Conservation (phyloP, 495 filamentous ascomycete species). For the Penicillium coprophilum region DNA sequence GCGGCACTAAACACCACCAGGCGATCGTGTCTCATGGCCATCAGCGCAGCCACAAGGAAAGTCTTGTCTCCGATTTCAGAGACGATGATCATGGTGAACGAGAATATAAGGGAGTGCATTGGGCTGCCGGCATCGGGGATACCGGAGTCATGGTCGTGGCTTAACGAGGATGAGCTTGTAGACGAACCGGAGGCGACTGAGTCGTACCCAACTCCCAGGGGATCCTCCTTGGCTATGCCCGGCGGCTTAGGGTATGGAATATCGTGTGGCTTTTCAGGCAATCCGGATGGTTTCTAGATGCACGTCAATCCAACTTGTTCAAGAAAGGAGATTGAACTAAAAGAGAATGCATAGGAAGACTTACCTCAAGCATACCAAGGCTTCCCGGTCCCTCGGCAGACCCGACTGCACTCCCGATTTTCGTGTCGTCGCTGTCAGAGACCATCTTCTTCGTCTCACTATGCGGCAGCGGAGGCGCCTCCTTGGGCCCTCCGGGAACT, state of each 20-base stretch:
- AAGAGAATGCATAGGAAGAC: neutral
- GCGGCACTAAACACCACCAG: conserved; percentile 91
- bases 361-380: conserved; percentile 68
- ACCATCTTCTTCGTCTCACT: conserved; percentile 64
- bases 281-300: conserved; percentile 73
- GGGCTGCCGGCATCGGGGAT: conserved; percentile 67
- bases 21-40: conserved; percentile 98
- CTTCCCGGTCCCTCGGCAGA: conserved; percentile 35
- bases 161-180: conserved; percentile 13
- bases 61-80: conserved; percentile 99
- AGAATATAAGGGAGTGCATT: conserved; percentile 87
- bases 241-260: conserved; percentile 71
- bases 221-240: conserved; percentile 62
- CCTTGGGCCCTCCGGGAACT: conserved; percentile 77
- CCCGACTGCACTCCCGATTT: conserved; percentile 12
- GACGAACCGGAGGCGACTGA: conserved; percentile 42
- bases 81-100: conserved; percentile 95
- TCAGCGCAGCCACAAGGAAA: conserved; percentile 92
- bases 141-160: conserved; percentile 35
- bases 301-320: conserved; percentile 11
- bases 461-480: conserved; percentile 76
- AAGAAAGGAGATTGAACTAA: conserved; percentile 16
- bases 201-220: conserved; percentile 59
- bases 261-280: conserved; percentile 79
- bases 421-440: conserved; percentile 38